A percentile compares a stretch with the other conserved stretches of the same genome.
These are phyloP conservation scores for Paraphaeosphaeria sporulosa DNA, from an alignment of 2,329 filamentous ascomycete species.

Conservation along the genomic window DNA sequence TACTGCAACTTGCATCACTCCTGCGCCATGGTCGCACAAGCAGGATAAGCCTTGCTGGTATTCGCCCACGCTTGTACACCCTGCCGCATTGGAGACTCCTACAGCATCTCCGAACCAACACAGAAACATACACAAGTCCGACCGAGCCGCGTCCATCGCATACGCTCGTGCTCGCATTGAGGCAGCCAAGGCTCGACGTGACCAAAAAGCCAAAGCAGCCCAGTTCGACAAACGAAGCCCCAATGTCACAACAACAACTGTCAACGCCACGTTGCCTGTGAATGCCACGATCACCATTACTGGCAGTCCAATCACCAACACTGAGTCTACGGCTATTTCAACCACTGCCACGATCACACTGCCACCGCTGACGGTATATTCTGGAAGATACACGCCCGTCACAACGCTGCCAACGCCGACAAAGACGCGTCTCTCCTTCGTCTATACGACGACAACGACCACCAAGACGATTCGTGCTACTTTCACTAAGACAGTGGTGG, in stretches of 20 bases:
- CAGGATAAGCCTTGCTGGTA: conserved; percentile 47
- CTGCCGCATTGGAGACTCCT: conserved; percentile 38
- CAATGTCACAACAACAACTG: conserved; percentile 44
- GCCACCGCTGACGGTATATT: conserved; percentile 46
- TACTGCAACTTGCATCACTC: conserved; percentile 48
- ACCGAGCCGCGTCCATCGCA: conserved; percentile 41
- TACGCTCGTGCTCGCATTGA: conserved; percentile 46
- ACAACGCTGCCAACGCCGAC: conserved; percentile 48
- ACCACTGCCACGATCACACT: conserved; percentile 38
- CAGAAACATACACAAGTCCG: conserved; percentile 33
- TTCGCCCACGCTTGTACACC: conserved; percentile 45
- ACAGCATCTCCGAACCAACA: conserved; percentile 31
- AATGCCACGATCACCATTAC: conserved; percentile 43
- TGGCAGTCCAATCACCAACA: conserved; percentile 37
- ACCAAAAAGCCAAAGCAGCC: conserved; percentile 24
- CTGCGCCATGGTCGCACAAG: conserved; percentile 29
- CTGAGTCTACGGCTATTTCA: conserved; percentile 34
- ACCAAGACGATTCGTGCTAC: conserved; percentile 38
- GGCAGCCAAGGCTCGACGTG: conserved; percentile 43
- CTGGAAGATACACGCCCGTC: conserved; percentile 41
- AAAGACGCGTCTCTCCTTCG: conserved; percentile 37
- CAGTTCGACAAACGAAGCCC: conserved; percentile 43
- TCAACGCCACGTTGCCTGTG: conserved; percentile 39
- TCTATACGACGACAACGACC: conserved; percentile 34
- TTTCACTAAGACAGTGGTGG: conserved; percentile 10